Evolutionary conservation across 1,139 yeast genomes (phyloP), one percentile per base, ranked within the genome.

Genomic region (Komagataea norvegica): DNA sequence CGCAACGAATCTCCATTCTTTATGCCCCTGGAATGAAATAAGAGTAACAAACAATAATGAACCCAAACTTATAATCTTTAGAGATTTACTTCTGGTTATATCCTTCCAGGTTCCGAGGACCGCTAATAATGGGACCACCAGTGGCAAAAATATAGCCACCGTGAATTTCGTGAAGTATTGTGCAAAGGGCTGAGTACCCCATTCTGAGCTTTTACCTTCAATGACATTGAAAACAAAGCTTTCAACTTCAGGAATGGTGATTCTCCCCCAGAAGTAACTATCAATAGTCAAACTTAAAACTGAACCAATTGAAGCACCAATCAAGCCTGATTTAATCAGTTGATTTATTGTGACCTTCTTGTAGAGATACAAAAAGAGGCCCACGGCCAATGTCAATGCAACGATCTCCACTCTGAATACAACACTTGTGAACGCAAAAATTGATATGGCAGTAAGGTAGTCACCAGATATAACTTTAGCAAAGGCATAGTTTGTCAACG

Each of bases 1-100:
- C 13, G 82, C 64, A 36, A 91, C 77, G 51, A 89, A 91, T 49
- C 97, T 72, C 95, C 95, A 87, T 64, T 91, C 97, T 58, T 89
- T 91, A 52, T 89, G 97, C 2, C 94, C 91, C 57, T 84, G 94
- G 39, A 81, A 58, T 0, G 96, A 88, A 72, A 88, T 72, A 3
- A 74, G 56, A 3, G 66, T 49, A 22, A 87, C 69, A 55, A 66
- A 89, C 9, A 75, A 37, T 3, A 78, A 26, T 0, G 83, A 62
- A 1, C 87, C 65, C 8, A 68, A 48, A 0, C 70, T 62, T 10
- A 70, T 48, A 5, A 70, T 53, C 19, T 64, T 65, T 34, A 72
- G 48, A 2, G 64, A 49, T 9, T 57, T 40, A 22, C 52, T 60
- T 14, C 57, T 48, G 16, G 59, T 51, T 24, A 62, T 61, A 40